phyloP scores from a whole-genome alignment of 306 rosid genomes.

The Pterocarpus santalinus region DNA sequence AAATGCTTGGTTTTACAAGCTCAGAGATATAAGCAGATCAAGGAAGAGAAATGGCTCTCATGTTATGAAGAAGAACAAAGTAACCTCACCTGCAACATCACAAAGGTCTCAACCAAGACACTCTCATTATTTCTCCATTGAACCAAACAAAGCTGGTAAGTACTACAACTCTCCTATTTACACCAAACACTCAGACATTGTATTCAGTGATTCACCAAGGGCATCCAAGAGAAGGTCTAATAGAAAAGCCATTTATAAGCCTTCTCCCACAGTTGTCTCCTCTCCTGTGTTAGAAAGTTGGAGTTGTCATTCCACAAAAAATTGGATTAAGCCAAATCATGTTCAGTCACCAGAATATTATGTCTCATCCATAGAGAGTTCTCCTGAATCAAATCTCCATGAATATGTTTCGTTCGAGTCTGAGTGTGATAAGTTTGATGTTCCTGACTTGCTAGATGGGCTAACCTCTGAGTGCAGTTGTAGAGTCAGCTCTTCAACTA shows the following conservation, averaged over 20 bases:
- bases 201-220: constrained; percentile 66
- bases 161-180: constrained; percentile 52
- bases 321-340: constrained; percentile 47
- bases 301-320: constrained; percentile 48
- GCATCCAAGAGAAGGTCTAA: constrained; percentile 60
- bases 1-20: constrained; percentile 91
- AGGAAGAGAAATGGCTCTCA: constrained; percentile 57
- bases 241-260: constrained; percentile 72
- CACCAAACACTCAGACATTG: constrained; percentile 51
- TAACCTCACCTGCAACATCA: constrained; percentile 52
- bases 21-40: constrained; percentile 74
- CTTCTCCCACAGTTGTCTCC: constrained; percentile 59
- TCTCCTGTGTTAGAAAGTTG: constrained; percentile 50
- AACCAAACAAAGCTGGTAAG: constrained; percentile 54
- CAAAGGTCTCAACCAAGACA: constrained; percentile 54
- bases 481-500: constrained; percentile 69
- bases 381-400: constrained; percentile 52
- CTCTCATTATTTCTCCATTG: constrained; percentile 49
- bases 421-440: constrained; percentile 49
- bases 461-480: constrained; percentile 57
- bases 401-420: constrained; percentile 61
- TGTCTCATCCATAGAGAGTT: constrained; percentile 55
- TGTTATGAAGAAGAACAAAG: constrained; percentile 54
- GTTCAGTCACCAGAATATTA: constrained; percentile 53
- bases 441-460: constrained; percentile 52